Evolutionary conservation across 495 filamentous ascomycete species (phyloP), one percentile per base, ranked within the genome.

Genomic region (Penicillium salamii): DNA sequence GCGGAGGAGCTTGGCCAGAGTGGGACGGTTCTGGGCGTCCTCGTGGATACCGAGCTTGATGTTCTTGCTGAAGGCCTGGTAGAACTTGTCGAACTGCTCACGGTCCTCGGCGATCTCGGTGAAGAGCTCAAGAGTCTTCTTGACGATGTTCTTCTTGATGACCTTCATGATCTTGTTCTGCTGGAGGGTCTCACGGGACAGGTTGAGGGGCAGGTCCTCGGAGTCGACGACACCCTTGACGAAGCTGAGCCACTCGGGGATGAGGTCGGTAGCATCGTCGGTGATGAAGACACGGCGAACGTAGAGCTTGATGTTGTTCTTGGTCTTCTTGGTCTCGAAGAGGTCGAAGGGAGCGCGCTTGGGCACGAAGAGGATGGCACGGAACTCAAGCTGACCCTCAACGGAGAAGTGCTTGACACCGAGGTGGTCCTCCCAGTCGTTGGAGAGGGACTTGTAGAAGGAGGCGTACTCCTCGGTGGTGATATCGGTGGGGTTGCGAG

Each of bases 91-190:
- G 75, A 98, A 97, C 69, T 96, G 86, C 83, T 98, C 93, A 77
- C 92, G 91, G 78, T 98, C 95, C 80, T 98, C 93, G 46, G 95
- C 82, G 60, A 98, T 97, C 82, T 98, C 93, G 54, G 79, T 79
- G 86, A 98, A 98, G 74, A 98, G 89, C 81, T 98, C 93, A 42
- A 98, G 89, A 46, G 89, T 88, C 91, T 98, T 98, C 90, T 97
- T 98, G 80, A 98, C 91, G 53, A 98, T 93, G 86, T 98, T 98
- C 91, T 98, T 98, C 81, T 90, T 91, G 84, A 98, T 98, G 67
- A 98, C 93, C 85, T 98, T 98, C 93, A 98, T 96, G 81, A 98
- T 98, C 89, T 97, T 97, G 87, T 97, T 97, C 81, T 97, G 95
- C 78, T 98, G 93, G 40, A 98, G 89, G 50, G 95, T 97, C 84